Percentiles rank a stretch among this genome's conserved stretches.
These are phyloP conservation scores for Phaeolepiota aurea DNA, from an alignment of 768 basidiomycete species.

Conservation along the genomic window DNA sequence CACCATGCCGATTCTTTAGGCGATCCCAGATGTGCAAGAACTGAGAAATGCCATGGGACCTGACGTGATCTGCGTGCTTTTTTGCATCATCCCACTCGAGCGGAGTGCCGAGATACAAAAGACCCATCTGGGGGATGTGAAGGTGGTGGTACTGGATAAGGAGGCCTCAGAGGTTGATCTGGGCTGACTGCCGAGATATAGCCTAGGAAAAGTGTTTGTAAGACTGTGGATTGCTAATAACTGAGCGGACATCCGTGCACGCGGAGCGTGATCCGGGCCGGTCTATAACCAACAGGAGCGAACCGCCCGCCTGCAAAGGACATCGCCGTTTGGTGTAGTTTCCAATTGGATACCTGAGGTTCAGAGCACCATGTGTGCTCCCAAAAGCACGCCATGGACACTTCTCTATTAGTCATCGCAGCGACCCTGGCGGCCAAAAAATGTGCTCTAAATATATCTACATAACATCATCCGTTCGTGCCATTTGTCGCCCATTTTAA, in stretches of 20 bases:
- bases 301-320: no score
- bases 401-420: no score
- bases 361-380: neutral
- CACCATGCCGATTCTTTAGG: slow-evolving; percentile 84
- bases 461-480: slow-evolving; percentile 40
- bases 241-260: neutral
- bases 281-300: no score
- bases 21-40: slow-evolving; percentile 91
- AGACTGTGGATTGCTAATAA: slow-evolving; percentile 6
- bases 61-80: slow-evolving; percentile 81
- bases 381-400: neutral
- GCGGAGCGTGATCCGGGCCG: neutral
- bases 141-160: no score
- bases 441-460: no score
- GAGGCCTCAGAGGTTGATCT: no score
- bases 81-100: slow-evolving; percentile 88
- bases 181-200: no score
- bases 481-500: slow-evolving; percentile 84
- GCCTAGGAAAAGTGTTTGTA: slow-evolving; percentile 15
- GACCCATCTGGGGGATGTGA: slow-evolving; percentile 55
- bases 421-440: no score
- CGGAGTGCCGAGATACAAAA: slow-evolving; percentile 89
- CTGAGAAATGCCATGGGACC: slow-evolving; percentile 89
- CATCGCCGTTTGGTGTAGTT: no score
- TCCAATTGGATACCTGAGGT: no score